Conservation (phyloP, 108 stramenopile genomes). For the Skeletonema costatum region DNA sequence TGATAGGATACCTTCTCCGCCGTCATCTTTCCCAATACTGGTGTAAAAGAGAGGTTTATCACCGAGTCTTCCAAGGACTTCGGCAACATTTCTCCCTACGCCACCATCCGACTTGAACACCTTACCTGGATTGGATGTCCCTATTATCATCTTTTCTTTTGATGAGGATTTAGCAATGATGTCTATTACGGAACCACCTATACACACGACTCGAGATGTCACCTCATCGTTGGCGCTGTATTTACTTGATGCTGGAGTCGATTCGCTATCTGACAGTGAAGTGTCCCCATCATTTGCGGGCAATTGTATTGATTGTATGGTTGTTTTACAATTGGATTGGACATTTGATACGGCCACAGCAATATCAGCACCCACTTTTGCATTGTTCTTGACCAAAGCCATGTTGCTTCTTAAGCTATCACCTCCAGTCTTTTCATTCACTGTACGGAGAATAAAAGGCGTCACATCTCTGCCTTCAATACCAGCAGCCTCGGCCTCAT, state of each 20-base stretch:
- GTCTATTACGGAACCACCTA: slow-evolving; percentile 89
- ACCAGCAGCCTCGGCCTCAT: slow-evolving; percentile 59
- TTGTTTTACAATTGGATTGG: not conserved
- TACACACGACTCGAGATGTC: slow-evolving; percentile 63
- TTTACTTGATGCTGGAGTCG: too few species aligned
- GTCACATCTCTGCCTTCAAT: slow-evolving; percentile 90
- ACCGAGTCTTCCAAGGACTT: slow-evolving; percentile 66
- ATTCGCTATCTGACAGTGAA: too few species aligned
- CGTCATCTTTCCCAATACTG: slow-evolving; percentile 73
- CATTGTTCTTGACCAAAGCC: slow-evolving; percentile 91
- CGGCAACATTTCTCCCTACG: slow-evolving; percentile 72
- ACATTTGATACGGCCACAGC: slow-evolving; percentile 70
- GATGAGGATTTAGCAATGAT: slow-evolving; percentile 57
- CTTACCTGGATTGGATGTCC: slow-evolving; percentile 62
- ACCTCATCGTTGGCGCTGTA: not conserved
- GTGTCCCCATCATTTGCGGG: not conserved
- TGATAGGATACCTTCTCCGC: slow-evolving; percentile 56
- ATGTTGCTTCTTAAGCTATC: slow-evolving; percentile 90
- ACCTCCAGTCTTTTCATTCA: slow-evolving; percentile 76
- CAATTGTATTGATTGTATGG: not conserved
- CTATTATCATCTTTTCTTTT: slow-evolving; percentile 23
- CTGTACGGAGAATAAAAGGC: slow-evolving; percentile 90
- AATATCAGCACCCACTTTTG: slow-evolving; percentile 87
- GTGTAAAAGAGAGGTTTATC: slow-evolving; percentile 60
- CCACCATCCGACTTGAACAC: slow-evolving; percentile 62